phyloP scores from a whole-genome alignment of 495 filamentous ascomycete genomes.

The Trichoderma asperelloides region DNA sequence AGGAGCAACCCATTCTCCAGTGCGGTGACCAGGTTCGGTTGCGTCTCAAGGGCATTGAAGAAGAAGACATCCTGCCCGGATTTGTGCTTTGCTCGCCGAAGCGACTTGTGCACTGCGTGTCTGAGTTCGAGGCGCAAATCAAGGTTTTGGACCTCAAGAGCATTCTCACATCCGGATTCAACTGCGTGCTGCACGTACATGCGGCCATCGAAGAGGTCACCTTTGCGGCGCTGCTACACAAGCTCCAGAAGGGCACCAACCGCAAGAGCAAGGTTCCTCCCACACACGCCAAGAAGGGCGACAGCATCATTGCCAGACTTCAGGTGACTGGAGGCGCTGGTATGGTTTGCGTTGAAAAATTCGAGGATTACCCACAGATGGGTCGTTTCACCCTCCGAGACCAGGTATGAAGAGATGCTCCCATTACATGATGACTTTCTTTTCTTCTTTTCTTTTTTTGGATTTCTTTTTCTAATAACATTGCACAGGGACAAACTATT shows the following conservation, averaged over 20 bases:
- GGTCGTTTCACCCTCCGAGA: slow-evolving; percentile 93
- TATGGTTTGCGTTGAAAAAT: slow-evolving; percentile 83
- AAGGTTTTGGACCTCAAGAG: slow-evolving; percentile 88
- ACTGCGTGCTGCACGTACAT: slow-evolving; percentile 90
- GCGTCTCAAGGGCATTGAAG: slow-evolving; percentile 86
- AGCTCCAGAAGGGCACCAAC: slow-evolving; percentile 91
- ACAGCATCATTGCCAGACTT: slow-evolving; percentile 86
- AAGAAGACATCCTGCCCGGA: slow-evolving; percentile 91
- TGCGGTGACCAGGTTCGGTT: slow-evolving; percentile 94
- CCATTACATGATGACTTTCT: neutral
- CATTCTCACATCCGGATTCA: slow-evolving; percentile 70
- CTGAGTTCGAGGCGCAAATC: slow-evolving; percentile 91
- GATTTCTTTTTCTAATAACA: slow-evolving; percentile 16
- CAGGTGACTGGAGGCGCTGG: slow-evolving; percentile 78
- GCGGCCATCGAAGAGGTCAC: slow-evolving; percentile 95
- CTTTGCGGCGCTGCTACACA: slow-evolving; percentile 77
- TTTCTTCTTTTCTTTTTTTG: neutral
- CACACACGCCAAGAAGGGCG: slow-evolving; percentile 83
- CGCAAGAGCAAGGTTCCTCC: slow-evolving; percentile 88
- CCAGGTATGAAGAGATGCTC: slow-evolving; percentile 47
- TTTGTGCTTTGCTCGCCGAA: slow-evolving; percentile 93
- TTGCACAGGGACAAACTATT: slow-evolving; percentile 78
- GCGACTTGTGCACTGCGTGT: slow-evolving; percentile 83
- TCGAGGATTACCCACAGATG: slow-evolving; percentile 88
- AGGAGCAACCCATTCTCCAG: slow-evolving; percentile 68